Evolutionary conservation across 192 early-diverging fungal species (phyloP).

Genomic region (Endogone sp.): DNA sequence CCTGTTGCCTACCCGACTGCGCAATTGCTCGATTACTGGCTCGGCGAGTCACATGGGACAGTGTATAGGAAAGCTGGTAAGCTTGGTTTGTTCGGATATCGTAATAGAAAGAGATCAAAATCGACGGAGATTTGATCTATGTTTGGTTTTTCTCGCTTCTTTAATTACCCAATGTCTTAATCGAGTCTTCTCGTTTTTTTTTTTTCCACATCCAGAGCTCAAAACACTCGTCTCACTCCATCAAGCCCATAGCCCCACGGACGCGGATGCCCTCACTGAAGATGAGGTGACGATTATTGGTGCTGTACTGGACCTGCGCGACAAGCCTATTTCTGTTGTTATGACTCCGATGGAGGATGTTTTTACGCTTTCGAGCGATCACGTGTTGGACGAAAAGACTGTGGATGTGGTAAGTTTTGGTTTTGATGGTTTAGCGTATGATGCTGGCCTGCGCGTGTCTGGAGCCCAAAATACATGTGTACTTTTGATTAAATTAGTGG

Average conservation of each 20-base stretch:
- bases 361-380: constrained; percentile 61
- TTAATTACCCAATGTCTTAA: background rate
- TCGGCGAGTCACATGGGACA: constrained; percentile 86
- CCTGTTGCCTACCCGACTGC: constrained; percentile 88
- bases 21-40: constrained; percentile 75
- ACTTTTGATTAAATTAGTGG: no score
- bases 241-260: constrained; percentile 48
- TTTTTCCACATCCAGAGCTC: constrained; percentile 42
- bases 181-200: background rate
- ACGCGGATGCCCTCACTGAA: constrained; percentile 62
- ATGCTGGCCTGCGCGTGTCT: no score
- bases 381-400: constrained; percentile 51
- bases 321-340: constrained; percentile 60
- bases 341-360: constrained; percentile 72
- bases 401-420: constrained; percentile 35
- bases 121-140: background rate
- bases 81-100: background rate
- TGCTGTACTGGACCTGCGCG: constrained; percentile 71
- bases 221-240: constrained; percentile 77
- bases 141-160: background rate
- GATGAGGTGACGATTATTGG: constrained; percentile 82
- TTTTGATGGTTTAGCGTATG: background rate
- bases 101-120: background rate
- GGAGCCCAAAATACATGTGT: no score
- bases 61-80: constrained; percentile 75